A percentile compares a stretch with the other conserved stretches of the same genome.
Conservation (phyloP, 1,284 basidiomycete species). For the Apiotrichum montevideense region DNA sequence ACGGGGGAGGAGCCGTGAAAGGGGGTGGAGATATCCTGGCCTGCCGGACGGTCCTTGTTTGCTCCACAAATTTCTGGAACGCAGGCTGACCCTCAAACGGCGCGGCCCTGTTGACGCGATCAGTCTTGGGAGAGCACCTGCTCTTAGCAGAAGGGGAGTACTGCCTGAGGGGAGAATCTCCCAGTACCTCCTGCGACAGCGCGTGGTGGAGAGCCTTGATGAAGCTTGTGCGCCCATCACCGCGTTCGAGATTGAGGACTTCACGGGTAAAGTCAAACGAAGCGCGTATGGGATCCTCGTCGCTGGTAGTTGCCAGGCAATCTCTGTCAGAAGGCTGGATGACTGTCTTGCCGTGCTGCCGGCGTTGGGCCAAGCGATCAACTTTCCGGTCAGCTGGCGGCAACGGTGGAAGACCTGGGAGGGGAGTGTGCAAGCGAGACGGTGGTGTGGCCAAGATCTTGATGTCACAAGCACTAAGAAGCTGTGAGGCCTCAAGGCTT, state of each 20-base stretch:
- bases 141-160: not conserved
- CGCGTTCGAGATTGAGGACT: constrained; percentile 60
- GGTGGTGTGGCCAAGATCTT: too few species aligned
- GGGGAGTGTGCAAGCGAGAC: not conserved
- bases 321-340: not conserved
- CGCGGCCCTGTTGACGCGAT: not conserved
- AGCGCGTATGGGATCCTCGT: constrained; percentile 48
- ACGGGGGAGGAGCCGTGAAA: constrained; percentile 5
- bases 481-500: too few species aligned
- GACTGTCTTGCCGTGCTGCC: not conserved
- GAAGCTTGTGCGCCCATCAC: constrained; percentile 57
- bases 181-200: constrained; percentile 3
- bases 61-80: constrained; percentile 32
- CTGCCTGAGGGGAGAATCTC: constrained; percentile 2
- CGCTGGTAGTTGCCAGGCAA: not conserved
- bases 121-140: not conserved
- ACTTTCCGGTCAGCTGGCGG: not conserved
- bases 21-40: not conserved
- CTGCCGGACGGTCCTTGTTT: not conserved
- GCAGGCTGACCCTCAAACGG: constrained; percentile 35
- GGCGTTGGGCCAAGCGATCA: constrained; percentile 1
- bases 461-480: too few species aligned
- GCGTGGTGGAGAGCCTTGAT: constrained; percentile 52
- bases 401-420: not conserved
- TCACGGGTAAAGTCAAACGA: constrained; percentile 78